A percentile compares a stretch with the other conserved stretches of the same genome.
These are phyloP conservation scores for Rhizoclosmatium globosum DNA, from an alignment of 192 early-diverging fungal species.

Conservation along the genomic window DNA sequence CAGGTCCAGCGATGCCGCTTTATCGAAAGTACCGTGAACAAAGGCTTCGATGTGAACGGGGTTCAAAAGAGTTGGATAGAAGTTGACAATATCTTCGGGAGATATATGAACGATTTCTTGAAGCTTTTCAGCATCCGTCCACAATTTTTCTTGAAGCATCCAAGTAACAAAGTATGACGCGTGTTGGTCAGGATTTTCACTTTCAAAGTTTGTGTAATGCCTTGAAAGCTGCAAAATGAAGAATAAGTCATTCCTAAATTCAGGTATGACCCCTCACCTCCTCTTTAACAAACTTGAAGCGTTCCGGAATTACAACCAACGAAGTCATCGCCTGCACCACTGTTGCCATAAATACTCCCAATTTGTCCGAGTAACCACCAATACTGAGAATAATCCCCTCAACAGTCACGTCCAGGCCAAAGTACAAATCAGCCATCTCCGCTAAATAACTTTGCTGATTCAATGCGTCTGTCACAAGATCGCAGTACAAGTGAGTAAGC, in stretches of 20 bases:
- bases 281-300: conserved; percentile 84
- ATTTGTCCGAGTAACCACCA: conserved; percentile 89
- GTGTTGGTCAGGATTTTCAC: conserved; percentile 82
- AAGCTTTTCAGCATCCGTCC: conserved; percentile 84
- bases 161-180: conserved; percentile 79
- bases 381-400: conserved; percentile 75
- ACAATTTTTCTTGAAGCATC: conserved; percentile 79
- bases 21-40: conserved; percentile 83
- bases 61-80: conserved; percentile 74
- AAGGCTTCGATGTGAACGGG: conserved; percentile 76
- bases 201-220: conserved; percentile 78
- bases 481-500: conserved; percentile 72
- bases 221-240: conserved; percentile 58
- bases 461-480: conserved; percentile 82
- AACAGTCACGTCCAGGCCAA: conserved; percentile 70
- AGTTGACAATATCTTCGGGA: conserved; percentile 76
- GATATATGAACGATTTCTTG: conserved; percentile 73
- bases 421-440: conserved; percentile 84
- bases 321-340: conserved; percentile 74
- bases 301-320: conserved; percentile 66
- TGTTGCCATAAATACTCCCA: conserved; percentile 71
- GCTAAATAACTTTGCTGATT: conserved; percentile 89
- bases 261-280: conserved; percentile 41
- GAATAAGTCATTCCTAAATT: neutral
- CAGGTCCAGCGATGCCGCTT: conserved; percentile 67